Evolutionary conservation across 805 yeast genomes (phyloP), one percentile per base, ranked within the genome.

Genomic region (Saccharomyces eubayanus): DNA sequence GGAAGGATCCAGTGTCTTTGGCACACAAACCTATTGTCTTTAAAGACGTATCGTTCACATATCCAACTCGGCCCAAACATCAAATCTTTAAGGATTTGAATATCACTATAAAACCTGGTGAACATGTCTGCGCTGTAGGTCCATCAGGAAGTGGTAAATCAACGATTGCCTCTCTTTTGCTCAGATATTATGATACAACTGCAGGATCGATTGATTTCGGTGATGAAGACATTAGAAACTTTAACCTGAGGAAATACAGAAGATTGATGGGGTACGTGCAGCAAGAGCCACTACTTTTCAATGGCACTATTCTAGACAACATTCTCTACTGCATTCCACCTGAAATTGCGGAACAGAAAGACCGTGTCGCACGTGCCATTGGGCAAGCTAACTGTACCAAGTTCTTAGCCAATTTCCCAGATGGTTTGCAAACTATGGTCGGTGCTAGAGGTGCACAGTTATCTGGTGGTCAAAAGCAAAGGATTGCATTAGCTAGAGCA

Each of bases 121-220:
- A 89, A 60, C 92, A 92, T 62, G 83, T 91, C 14, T 91, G 97
- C 66, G 82, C 92, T 55, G 97, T 91, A 16, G 98, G 98, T 1
- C 97, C 96, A n/a, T 85, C 95, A 31, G 98, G 98, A 1, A 87
- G 96, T 56, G 98, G 98, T 28, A 92, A 92, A 68, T 88, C 96
- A 16, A 91, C 97, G 0, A 81, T 92, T 2, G 78, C 91, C 6
- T 88, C 91, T 51, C 72, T 92, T 51, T 71, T 92, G 47, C 71
- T 91, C 60, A 76, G 98, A 55, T 88, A 87, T 65, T 92, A 92
- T 69, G 96, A 90, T 62, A 91, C 95, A 1, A 65, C 67, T 11
- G 55, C 67, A 0, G 98, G 98, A 27, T 61, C 69, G 6, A 81
- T 92, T 31, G 60, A 72, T 3, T 76, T 91, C 21, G 90, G 90